These are phyloP conservation scores for Sporothrix pseudoabietina DNA, from an alignment of 2,329 filamentous ascomycete genomes.

Conservation along the genomic window DNA sequence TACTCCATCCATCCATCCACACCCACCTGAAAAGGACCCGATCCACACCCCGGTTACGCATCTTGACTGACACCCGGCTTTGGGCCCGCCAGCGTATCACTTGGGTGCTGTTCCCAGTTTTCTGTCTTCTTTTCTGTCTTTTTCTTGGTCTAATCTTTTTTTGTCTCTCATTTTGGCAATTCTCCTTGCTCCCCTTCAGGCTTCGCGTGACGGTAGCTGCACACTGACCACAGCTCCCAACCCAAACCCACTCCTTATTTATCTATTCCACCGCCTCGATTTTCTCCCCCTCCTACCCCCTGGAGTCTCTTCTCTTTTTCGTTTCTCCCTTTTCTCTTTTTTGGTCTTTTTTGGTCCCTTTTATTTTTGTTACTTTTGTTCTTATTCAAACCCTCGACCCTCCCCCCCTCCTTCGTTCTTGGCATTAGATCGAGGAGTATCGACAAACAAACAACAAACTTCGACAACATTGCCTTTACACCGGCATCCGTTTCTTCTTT, in stretches of 20 bases:
- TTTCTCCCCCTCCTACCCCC: neutral
- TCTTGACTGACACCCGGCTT: constrained; percentile 21
- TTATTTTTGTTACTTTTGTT: constrained; percentile 19
- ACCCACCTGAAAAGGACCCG: constrained; percentile 12
- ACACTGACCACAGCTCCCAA: neutral
- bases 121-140: constrained; percentile 17
- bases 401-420: constrained; percentile 13
- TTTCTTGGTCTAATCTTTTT: constrained; percentile 17
- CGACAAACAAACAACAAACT: neutral
- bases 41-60: constrained; percentile 17
- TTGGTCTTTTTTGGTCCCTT: neutral
- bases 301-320: neutral
- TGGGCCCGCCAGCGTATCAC: constrained; percentile 19
- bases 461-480: neutral
- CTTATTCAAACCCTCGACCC: constrained; percentile 12
- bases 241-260: constrained; percentile 9
- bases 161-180: constrained; percentile 11
- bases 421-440: constrained; percentile 12
- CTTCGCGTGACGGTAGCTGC: constrained; percentile 9
- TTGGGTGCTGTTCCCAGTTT: constrained; percentile 20
- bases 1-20: constrained; percentile 15
- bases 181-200: neutral
- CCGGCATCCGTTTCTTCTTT: neutral
- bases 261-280: constrained; percentile 17
- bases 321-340: neutral